Percentiles rank a stretch among this genome's conserved stretches.
Evolutionary conservation across 73 alveolate genomes (phyloP).

Genomic region (Paramecium sonneborni): DNA sequence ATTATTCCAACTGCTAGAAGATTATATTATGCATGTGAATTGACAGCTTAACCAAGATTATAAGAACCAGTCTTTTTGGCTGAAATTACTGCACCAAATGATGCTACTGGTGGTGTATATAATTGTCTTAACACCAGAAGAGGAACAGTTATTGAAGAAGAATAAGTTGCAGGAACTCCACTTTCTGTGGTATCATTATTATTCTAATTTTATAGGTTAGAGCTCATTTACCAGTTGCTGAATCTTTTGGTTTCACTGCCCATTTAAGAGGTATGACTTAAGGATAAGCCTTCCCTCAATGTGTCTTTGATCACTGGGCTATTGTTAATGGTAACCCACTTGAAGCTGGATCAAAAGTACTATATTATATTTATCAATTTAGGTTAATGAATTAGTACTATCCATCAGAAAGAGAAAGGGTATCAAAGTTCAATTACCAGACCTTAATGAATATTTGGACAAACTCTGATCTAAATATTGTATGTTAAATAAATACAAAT

Average conservation of each 20-base stretch:
- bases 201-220: slow-evolving; percentile 69
- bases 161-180: slow-evolving; percentile 96
- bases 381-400: slow-evolving; percentile 76
- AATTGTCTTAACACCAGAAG: slow-evolving; percentile 94
- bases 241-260: slow-evolving; percentile 99
- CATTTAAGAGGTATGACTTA: slow-evolving; percentile 96
- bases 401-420: slow-evolving; percentile 96
- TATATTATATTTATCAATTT: not conserved
- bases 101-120: slow-evolving; percentile 97
- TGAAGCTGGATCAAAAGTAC: slow-evolving; percentile 75
- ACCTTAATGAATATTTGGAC: slow-evolving; percentile 89
- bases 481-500: not conserved
- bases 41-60: slow-evolving; percentile 97
- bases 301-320: slow-evolving; percentile 99
- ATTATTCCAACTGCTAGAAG: slow-evolving; percentile 99
- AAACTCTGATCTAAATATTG: slow-evolving; percentile 74
- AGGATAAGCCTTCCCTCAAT: slow-evolving; percentile 99
- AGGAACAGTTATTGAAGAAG: slow-evolving; percentile 97
- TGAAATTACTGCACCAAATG: slow-evolving; percentile 96
- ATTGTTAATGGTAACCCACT: slow-evolving; percentile 72
- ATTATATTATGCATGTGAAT: slow-evolving; percentile 95
- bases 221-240: slow-evolving; percentile 99
- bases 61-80: slow-evolving; percentile 98
- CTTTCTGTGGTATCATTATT: slow-evolving; percentile 78
- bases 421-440: slow-evolving; percentile 87